Conservation (phyloP, 345 rosid species). For the Eucalyptus brandiana region DNA sequence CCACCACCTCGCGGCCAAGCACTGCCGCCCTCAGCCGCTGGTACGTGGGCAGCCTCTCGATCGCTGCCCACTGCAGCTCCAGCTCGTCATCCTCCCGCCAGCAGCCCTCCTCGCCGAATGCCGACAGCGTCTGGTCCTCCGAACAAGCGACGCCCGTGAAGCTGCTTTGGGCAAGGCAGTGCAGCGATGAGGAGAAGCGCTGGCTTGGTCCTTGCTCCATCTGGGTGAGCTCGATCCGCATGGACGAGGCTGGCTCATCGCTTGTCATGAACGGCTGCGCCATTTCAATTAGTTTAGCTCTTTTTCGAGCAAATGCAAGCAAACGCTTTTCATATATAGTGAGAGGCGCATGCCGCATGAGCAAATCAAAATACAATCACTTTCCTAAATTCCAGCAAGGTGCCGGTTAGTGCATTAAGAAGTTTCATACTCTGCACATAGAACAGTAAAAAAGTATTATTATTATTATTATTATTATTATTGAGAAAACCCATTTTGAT, state of each 20-base stretch:
- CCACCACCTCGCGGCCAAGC: constrained; percentile 8
- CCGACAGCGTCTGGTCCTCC: not conserved
- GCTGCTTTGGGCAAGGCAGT: not conserved
- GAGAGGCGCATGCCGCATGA: not conserved
- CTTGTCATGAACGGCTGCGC: no score
- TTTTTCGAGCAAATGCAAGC: no score
- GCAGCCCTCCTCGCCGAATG: not conserved
- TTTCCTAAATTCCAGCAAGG: not conserved
- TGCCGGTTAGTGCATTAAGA: not conserved
- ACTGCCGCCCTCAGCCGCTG: constrained; percentile 9
- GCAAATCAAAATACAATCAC: not conserved
- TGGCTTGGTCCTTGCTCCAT: not conserved
- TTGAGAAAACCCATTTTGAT: not conserved
- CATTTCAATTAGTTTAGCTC: no score
- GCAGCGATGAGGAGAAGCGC: not conserved
- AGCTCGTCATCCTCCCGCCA: constrained; percentile 1
- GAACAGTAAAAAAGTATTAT: no score
- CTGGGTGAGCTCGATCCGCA: not conserved
- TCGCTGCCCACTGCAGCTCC: constrained; percentile 28
- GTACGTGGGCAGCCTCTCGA: constrained; percentile 26
- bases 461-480: no score
- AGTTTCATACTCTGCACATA: no score
- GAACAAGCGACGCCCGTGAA: not conserved
- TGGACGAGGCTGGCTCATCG: no score
- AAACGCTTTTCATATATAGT: not conserved